A percentile compares a stretch with the other conserved stretches of the same genome.
Evolutionary conservation across 148 eudicot species (phyloP).

Genomic region (Vaccinium vitisidaea): DNA sequence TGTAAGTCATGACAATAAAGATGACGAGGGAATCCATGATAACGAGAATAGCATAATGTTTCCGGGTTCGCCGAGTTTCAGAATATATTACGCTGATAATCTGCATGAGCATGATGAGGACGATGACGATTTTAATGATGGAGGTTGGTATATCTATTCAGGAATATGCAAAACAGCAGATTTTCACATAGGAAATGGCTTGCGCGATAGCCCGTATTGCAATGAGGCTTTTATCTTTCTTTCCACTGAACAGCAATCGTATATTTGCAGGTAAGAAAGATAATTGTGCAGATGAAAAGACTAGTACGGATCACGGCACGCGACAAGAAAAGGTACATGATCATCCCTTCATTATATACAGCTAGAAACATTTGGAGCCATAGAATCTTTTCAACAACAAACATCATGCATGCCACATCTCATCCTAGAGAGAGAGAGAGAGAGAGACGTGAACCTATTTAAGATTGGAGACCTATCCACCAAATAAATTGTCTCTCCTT

Average conservation of each 20-base stretch:
- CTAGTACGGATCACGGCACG: not conserved
- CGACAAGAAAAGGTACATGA: constrained; percentile 7
- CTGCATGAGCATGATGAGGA: constrained; percentile 4
- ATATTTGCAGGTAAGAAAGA: constrained; percentile 22
- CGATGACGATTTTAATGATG: not conserved
- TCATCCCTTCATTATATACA: not conserved
- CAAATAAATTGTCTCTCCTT: not conserved
- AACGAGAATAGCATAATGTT: not conserved
- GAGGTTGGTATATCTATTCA: not conserved
- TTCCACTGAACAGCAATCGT: not conserved
- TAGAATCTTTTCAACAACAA: not conserved
- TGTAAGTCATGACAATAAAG: constrained; percentile 3
- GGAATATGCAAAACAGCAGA: not conserved
- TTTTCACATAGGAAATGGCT: not conserved
- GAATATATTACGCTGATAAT: constrained; percentile 34
- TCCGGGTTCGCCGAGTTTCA: constrained; percentile 40
- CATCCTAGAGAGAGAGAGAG: not conserved
- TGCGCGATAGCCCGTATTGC: not conserved
- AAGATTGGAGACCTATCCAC: not conserved
- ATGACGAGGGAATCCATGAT: not conserved
- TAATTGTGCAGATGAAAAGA: not conserved
- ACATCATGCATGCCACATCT: not conserved
- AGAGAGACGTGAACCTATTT: not conserved
- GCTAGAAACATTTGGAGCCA: not conserved
- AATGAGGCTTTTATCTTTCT: not conserved